A percentile compares a stretch with the other conserved stretches of the same genome.
Conservation (phyloP, 83 land plant species). For the Larix sibirica region DNA sequence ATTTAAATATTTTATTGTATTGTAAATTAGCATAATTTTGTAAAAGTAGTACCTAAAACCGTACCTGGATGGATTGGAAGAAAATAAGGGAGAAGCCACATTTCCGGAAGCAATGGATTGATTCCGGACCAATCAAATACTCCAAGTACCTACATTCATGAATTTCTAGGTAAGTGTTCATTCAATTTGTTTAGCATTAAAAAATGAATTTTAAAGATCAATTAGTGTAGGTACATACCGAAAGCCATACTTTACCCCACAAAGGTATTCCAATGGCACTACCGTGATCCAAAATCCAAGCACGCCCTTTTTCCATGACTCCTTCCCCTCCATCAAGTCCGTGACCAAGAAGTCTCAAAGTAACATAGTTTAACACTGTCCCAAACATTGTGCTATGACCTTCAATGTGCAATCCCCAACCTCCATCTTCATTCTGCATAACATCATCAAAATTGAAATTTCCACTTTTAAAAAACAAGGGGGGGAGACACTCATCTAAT, state of each 20-base stretch:
- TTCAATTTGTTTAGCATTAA: not conserved
- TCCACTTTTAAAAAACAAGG: no score
- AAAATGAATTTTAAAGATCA: not conserved
- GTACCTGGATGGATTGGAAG: conserved; percentile 96
- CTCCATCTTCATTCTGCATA: conserved; percentile 93
- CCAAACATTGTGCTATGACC: conserved; percentile 98
- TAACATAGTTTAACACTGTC: conserved; percentile 82
- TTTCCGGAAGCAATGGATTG: conserved; percentile 95
- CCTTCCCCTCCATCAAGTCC: conserved; percentile 65
- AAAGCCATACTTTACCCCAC: conserved; percentile 99
- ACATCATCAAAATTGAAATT: no score
- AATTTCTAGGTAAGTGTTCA: not conserved
- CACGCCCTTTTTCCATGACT: conserved; percentile 68
- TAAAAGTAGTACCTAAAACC: no score
- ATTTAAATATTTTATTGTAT: no score
- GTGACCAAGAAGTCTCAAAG: conserved; percentile 91
- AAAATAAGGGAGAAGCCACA: conserved; percentile 87
- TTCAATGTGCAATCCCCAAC: conserved; percentile 98
- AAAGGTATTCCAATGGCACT: conserved; percentile 81
- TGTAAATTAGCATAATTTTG: no score
- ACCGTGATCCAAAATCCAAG: conserved; percentile 94
- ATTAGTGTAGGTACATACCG: conserved; percentile 42
- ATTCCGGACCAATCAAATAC: conserved; percentile 96
- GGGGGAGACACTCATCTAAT: no score
- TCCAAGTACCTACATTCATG: conserved; percentile 82